Evolutionary conservation across 2,329 filamentous ascomycete species (phyloP), one percentile per base, ranked within the genome.

Genomic region (Arthrobotrys iridis): DNA sequence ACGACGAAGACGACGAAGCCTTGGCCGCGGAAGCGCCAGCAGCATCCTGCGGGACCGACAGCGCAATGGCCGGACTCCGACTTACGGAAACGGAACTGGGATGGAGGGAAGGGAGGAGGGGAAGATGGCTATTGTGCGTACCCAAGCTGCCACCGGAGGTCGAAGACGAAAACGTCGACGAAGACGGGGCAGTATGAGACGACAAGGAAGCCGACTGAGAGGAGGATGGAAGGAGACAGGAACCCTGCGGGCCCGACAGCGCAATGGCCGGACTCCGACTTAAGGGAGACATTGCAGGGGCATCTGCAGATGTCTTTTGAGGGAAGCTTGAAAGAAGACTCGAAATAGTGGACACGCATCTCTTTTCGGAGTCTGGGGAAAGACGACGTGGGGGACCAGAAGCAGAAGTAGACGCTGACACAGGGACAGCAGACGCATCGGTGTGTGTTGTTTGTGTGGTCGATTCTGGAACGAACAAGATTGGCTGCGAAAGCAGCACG

Each of bases 401-500:
- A n/a, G n/a, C n/a, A n/a, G n/a, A n/a, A n/a, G n/a, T n/a, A n/a
- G n/a, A n/a, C n/a, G n/a, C 30, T 18, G 28, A 30, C 15, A 35
- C 50, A 30, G 50, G 37, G 26, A 52, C 55, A 57, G 10, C 30
- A 10, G 30, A 24, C 4, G 41, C 15, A n/a, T 11, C 10, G 11
- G 28, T n/a, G 30, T 55, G 64, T 48, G 46, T 50, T 63, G 55
- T 57, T 30, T 46, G 52, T 26, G 50, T 55, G 28, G 48, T 55
- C 30, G 70, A 67, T 63, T 74, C 70, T 46, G 50, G 52, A 30
- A 74, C 62, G 43, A 74, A 74, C 43, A 58, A 28, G 43, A 74
- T 74, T 41, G 70, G 70, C 28, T 66, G 70, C 24, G 70, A 57
- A n/a, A 74, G 62, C n/a, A 74, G 62, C 15, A 64, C 63, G 18